Evolutionary conservation across 805 yeast species (phyloP).

Genomic region (Monosporozyma siamensis): DNA sequence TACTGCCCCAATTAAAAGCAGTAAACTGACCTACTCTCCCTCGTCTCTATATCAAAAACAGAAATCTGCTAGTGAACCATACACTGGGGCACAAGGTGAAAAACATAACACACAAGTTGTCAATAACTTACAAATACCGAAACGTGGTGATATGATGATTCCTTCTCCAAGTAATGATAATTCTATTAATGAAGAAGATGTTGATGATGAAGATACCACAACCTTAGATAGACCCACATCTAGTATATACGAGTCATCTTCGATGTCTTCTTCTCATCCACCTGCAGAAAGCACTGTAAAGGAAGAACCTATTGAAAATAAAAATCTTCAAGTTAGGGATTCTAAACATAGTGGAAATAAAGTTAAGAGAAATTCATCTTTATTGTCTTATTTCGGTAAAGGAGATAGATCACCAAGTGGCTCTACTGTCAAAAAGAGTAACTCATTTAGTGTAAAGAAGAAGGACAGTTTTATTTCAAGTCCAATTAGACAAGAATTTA

Average conservation of each 20-base stretch:
- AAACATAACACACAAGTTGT: background rate
- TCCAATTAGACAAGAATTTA: slow-evolving; percentile 19
- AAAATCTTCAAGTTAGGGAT: background rate
- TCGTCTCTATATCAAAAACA: slow-evolving; percentile 20
- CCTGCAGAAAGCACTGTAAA: background rate
- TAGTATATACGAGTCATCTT: slow-evolving; percentile 28
- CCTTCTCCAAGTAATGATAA: background rate
- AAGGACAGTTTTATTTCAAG: slow-evolving; percentile 17
- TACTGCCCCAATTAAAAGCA: slow-evolving; percentile 1
- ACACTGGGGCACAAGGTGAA: background rate
- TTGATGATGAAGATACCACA: background rate
- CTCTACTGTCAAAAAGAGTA: slow-evolving; percentile 2
- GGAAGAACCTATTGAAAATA: slow-evolving; percentile 2
- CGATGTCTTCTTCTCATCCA: slow-evolving; percentile 3
- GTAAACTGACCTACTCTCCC: slow-evolving; percentile 15
- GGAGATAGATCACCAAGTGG: slow-evolving; percentile 11
- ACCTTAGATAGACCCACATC: slow-evolving; percentile 33
- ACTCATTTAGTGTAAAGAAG: slow-evolving; percentile 9
- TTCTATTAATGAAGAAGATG: slow-evolving; percentile 1
- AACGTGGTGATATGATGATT: background rate
- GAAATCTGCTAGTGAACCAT: background rate
- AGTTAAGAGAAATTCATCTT: slow-evolving; percentile 52
- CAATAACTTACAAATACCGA: background rate
- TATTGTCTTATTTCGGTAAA: slow-evolving; percentile 39
- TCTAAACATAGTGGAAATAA: background rate